phyloP scores from a whole-genome alignment of 1,139 yeast genomes.

The Protomyces inouyei region DNA sequence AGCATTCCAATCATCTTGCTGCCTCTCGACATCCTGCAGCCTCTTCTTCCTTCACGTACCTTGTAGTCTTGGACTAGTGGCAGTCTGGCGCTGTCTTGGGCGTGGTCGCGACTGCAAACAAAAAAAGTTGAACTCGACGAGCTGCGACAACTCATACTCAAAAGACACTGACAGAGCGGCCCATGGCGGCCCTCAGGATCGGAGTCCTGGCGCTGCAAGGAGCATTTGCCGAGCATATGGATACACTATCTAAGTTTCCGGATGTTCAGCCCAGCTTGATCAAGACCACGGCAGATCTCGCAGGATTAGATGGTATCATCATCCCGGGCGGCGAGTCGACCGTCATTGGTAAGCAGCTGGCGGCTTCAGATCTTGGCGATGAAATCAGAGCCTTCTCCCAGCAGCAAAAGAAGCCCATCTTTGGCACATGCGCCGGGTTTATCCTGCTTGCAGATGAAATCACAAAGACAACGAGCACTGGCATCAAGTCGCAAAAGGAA shows the following conservation, averaged over 20 bases:
- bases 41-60: not conserved
- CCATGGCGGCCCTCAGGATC: constrained; percentile 38
- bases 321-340: constrained; percentile 82
- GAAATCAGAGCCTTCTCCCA: constrained; percentile 53
- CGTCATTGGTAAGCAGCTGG: constrained; percentile 59
- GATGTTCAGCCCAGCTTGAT: constrained; percentile 47
- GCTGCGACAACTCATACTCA: too few species aligned
- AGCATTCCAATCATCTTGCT: constrained; percentile 36
- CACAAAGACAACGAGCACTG: constrained; percentile 43
- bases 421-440: constrained; percentile 89
- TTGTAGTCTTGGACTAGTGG: not conserved
- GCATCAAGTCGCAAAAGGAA: constrained; percentile 35
- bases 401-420: constrained; percentile 49
- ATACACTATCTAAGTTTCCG: constrained; percentile 43
- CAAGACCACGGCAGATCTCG: constrained; percentile 50
- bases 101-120: not conserved
- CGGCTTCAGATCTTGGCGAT: constrained; percentile 56
- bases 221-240: constrained; percentile 69
- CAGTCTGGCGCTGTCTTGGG: not conserved
- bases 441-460: constrained; percentile 60
- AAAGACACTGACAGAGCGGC: not conserved
- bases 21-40: not conserved
- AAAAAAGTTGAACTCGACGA: not conserved
- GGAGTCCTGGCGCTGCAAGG: constrained; percentile 82
- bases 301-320: constrained; percentile 55